phyloP scores from a whole-genome alignment of 345 rosid species.

The Eucalyptus fibrosa region DNA sequence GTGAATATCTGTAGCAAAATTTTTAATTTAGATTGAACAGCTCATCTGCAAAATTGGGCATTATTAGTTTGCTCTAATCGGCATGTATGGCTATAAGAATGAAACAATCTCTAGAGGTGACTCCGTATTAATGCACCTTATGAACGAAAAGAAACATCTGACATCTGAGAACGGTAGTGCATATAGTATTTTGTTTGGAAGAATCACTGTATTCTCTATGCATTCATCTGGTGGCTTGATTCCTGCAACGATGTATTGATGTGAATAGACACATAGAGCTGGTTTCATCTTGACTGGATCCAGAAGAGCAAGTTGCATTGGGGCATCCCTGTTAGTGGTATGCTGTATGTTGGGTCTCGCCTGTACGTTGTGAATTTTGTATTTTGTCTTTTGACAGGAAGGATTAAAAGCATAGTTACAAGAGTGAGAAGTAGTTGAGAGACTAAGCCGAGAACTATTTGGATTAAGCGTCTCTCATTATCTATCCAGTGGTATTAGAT shows the following conservation, averaged over 20 bases:
- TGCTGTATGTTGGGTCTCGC: background rate
- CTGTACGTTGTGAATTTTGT: background rate
- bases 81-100: background rate
- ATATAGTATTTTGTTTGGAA: background rate
- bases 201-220: background rate
- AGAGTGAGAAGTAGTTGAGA: background rate
- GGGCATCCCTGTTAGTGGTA: background rate
- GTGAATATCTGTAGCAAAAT: background rate
- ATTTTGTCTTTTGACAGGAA: background rate
- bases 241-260: background rate
- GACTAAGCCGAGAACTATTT: background rate
- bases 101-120: background rate
- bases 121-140: background rate
- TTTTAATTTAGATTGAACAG: background rate
- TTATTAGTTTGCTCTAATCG: background rate
- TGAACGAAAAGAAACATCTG: background rate
- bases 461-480: background rate
- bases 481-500: background rate
- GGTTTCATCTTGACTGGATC: background rate
- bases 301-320: background rate
- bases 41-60: background rate
- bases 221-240: background rate
- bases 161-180: background rate
- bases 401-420: background rate
- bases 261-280: background rate